Evolutionary conservation across 2,329 filamentous ascomycete species (phyloP).

Genomic region (Aspergillus ibericus): DNA sequence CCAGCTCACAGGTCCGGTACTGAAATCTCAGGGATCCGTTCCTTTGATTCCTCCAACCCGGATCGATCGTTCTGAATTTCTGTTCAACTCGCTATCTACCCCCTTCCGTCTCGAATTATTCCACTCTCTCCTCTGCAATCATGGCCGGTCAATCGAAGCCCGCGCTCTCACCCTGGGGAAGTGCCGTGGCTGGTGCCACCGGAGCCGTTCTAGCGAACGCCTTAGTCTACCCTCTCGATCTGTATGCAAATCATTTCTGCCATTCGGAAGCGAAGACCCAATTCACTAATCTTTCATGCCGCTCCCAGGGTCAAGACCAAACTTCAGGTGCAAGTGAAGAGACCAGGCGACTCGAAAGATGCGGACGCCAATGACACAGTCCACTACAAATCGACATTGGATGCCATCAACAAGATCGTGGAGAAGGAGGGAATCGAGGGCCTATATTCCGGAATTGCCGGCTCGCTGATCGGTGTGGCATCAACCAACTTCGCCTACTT

Average conservation of each 20-base stretch:
- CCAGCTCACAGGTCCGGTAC: background rate
- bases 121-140: constrained; percentile 6
- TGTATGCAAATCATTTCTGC: constrained; percentile 60
- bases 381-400: constrained; percentile 84
- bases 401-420: constrained; percentile 83
- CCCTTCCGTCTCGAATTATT: background rate
- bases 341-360: constrained; percentile 49
- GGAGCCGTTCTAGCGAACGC: constrained; percentile 94
- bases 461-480: constrained; percentile 84
- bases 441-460: constrained; percentile 85
- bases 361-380: constrained; percentile 52
- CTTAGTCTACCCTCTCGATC: constrained; percentile 92
- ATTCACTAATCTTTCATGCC: constrained; percentile 18
- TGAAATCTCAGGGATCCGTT: background rate
- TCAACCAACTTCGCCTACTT: constrained; percentile 99
- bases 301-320: constrained; percentile 84
- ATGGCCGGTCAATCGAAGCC: constrained; percentile 65
- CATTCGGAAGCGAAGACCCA: background rate
- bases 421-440: constrained; percentile 76
- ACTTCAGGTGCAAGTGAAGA: constrained; percentile 89
- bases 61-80: background rate
- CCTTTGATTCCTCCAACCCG: background rate
- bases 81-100: no score
- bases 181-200: constrained; percentile 85
- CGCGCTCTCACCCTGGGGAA: constrained; percentile 84